These are phyloP conservation scores for Dioscorea alata DNA, from an alignment of 106 monocot genomes.

Conservation along the genomic window DNA sequence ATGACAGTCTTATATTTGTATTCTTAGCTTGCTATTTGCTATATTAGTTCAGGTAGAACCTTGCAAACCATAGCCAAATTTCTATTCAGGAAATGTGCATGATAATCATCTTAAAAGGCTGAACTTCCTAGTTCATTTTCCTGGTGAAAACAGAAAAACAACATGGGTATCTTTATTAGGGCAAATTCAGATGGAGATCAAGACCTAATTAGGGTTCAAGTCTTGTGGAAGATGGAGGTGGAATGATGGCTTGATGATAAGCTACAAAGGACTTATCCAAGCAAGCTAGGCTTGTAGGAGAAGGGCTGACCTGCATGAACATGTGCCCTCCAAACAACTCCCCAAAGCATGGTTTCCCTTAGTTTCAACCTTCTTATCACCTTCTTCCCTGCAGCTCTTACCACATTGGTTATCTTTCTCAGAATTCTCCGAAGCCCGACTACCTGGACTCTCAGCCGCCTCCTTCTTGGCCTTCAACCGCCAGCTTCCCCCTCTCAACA, in stretches of 20 bases:
- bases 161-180: too few species aligned
- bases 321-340: conserved; percentile 31
- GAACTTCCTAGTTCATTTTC: too few species aligned
- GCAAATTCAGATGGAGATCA: too few species aligned
- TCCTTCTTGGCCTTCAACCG: conserved; percentile 7
- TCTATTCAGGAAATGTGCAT: too few species aligned
- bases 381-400: conserved; percentile 21
- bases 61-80: too few species aligned
- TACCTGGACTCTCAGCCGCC: conserved; percentile 21
- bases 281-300: neutral
- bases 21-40: too few species aligned
- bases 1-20: too few species aligned
- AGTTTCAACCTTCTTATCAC: conserved; percentile 33
- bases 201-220: too few species aligned
- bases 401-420: conserved; percentile 8
- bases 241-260: neutral
- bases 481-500: conserved; percentile 1
- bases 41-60: too few species aligned
- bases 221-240: neutral
- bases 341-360: conserved; percentile 23
- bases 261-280: neutral
- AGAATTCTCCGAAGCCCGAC: conserved; percentile 5
- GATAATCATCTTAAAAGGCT: too few species aligned
- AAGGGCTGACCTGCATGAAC: conserved; percentile 37
- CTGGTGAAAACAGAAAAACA: too few species aligned